Evolutionary conservation across 75 land plant genomes (phyloP), one percentile per base, ranked within the genome.

Genomic region (Selaginella tamariscina): DNA sequence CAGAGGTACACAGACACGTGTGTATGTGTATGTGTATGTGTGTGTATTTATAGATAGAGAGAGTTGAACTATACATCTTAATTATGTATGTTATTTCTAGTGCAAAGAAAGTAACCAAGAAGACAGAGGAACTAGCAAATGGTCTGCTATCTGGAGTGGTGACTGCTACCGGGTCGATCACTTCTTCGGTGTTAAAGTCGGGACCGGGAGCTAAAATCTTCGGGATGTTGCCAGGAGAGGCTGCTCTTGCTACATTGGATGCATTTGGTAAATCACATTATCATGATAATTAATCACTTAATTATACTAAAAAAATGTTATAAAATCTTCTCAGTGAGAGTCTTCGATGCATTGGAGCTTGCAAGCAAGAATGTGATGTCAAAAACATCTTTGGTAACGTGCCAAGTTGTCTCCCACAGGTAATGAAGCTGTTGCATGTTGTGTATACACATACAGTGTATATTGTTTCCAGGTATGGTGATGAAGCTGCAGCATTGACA

Each of bases 291-390:
- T 5, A 39, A 39, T 39, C 11, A 39, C 15, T 15, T 5, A 5
- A 39, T 39, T 39, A 15, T 39, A 39, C 15, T 5, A 5, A 15
- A 39, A 15, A 39, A n/a, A n/a, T n/a, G n/a, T n/a, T n/a, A n/a
- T n/a, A n/a, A n/a, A n/a, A n/a, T n/a, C n/a, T n/a, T 39, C 49
- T 33, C 83, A 88, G 97, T 77, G 29, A 84, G 65, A 59, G 70
- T 91, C 11, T 56, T 91, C 32, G 93, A 91, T 79, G 97, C 97
- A 28, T 74, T 80, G 30, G 97, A 91, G 76, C 75, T 56, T 30
- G 97, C 97, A 0, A 83, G 90, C 31, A 84, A 75, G 56, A 80
- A 78, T 54, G 71, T 84, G 5, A 32, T 91, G 32, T 71, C 76
- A 11, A 77, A 81, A 49, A 85, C 97, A 31, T 72, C 85, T 2